Evolutionary conservation across 495 filamentous ascomycete genomes (phyloP).

Genomic region (Rostrohypoxylon terebratum): DNA sequence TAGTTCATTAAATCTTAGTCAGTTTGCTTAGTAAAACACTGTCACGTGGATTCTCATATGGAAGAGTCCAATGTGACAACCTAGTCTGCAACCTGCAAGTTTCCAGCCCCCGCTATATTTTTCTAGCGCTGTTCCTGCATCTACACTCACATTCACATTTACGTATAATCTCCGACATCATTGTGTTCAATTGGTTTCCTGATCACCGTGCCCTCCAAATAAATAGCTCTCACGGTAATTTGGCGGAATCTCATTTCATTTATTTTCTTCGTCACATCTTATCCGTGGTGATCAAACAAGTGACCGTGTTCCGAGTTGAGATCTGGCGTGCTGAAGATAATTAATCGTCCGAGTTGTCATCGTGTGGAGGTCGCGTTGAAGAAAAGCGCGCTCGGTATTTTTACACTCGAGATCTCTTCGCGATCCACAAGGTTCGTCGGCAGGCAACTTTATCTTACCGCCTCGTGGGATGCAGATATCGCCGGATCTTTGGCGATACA

Average conservation of each 20-base stretch:
- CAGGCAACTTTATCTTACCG: neutral
- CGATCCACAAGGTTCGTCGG: neutral
- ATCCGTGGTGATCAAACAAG: neutral
- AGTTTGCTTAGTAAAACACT: too few species aligned
- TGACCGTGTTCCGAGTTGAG: neutral
- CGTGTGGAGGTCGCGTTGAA: conserved; percentile 1
- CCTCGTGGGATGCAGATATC: conserved; percentile 6
- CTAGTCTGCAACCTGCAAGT: too few species aligned
- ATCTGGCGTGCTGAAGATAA: neutral
- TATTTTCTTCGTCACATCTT: neutral
- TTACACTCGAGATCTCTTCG: conserved; percentile 7
- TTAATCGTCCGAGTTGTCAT: neutral
- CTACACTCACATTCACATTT: neutral
- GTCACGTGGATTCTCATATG: too few species aligned
- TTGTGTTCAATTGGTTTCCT: neutral
- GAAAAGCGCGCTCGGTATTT: conserved; percentile 5
- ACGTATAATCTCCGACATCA: neutral
- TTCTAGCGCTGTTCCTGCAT: neutral
- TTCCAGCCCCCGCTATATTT: neutral
- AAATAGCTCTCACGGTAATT: neutral
- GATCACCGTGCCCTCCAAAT: neutral
- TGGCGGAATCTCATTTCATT: neutral
- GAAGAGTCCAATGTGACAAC: too few species aligned
- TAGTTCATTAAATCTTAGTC: too few species aligned
- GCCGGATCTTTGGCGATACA: conserved; percentile 5